Evolutionary conservation across 148 eudicot species (phyloP), one percentile per base, ranked within the genome.

Genomic region (Cornus controversa): DNA sequence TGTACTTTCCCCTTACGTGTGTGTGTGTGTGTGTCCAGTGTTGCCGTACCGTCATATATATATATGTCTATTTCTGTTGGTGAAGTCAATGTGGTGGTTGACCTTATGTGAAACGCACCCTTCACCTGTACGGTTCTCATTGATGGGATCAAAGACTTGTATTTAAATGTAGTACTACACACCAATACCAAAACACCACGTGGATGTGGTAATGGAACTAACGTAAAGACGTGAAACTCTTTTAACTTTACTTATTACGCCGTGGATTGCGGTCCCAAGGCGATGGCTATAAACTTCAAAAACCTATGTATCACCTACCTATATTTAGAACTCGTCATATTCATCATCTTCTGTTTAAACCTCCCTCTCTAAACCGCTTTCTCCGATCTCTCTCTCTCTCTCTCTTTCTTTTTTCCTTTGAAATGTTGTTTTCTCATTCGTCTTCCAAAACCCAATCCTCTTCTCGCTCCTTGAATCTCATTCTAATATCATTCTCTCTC

Each of bases 401-500:
- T 14, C 13, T 8, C 28, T 4, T 11, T 26, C 3, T 15, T 50
- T 58, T 25, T n/a, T n/a, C n/a, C 6, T 0, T 3, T 22, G 70
- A 75, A 66, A 82, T 82, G 85, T n/a, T 70, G 69, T 29, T 75
- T 75, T 54, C 40, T 54, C 53, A 31, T 22, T 62, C 57, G 6
- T 28, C 67, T 23, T 42, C 69, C 80, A 81, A 79, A 77, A 45
- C 77, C 1, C 75, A 53, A 60, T 16, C 71, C n/a, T 58, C 77
- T 13, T 57, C 67, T 26, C 54, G 81, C 14, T 68, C 84, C n/a
- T 57, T 31, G 29, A 74, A 69, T 70, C 62, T 88, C 10, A 45
- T 85, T 23, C 40, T 82, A 14, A 5, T 82, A 22, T 79, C 81
- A 15, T 79, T 73, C 50, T 81, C 69, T 24, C 9, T 84, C 0